phyloP scores from a whole-genome alignment of 1,284 basidiomycete species.

The Ceratorhiza oryzae-sativae region DNA sequence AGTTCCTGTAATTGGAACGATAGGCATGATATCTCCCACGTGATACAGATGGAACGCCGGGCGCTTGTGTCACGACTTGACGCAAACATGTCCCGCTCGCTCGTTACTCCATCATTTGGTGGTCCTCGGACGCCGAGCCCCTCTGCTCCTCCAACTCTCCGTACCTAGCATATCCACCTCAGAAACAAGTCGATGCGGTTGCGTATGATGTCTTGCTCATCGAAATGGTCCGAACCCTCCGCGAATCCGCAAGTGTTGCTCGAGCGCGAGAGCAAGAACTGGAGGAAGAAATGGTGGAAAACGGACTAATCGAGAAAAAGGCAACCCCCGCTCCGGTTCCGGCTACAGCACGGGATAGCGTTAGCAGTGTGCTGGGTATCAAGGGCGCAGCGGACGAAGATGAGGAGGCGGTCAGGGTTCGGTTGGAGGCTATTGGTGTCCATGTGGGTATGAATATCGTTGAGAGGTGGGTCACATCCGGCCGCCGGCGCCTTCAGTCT shows the following conservation, averaged over 20 bases:
- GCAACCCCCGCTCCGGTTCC: constrained; percentile 51
- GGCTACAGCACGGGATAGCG: constrained; percentile 45
- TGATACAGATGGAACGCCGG: neutral
- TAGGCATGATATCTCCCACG: neutral
- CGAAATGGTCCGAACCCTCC: constrained; percentile 74
- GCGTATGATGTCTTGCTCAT: constrained; percentile 87
- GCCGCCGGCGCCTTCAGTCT: neutral
- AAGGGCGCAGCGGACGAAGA: constrained; percentile 63
- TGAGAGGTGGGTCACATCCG: constrained; percentile 67
- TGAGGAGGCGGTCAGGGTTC: constrained; percentile 70
- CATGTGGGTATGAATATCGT: constrained; percentile 88
- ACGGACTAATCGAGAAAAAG: constrained; percentile 60
- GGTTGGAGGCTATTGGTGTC: constrained; percentile 83
- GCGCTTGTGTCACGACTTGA: constrained; percentile 8
- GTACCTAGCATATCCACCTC: constrained; percentile 50
- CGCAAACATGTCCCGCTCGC: constrained; percentile 48
- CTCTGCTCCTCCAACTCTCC: constrained; percentile 44
- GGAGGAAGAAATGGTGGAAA: constrained; percentile 76
- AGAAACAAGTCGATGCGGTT: constrained; percentile 68
- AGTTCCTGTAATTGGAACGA: neutral
- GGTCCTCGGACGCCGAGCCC: constrained; percentile 48
- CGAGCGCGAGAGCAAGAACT: constrained; percentile 66
- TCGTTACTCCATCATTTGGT: constrained; percentile 46
- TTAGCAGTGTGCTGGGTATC: constrained; percentile 53
- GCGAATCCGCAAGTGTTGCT: constrained; percentile 73